Conservation (phyloP, 2,329 filamentous ascomycete genomes). For the Aspergillus cejpii region DNA sequence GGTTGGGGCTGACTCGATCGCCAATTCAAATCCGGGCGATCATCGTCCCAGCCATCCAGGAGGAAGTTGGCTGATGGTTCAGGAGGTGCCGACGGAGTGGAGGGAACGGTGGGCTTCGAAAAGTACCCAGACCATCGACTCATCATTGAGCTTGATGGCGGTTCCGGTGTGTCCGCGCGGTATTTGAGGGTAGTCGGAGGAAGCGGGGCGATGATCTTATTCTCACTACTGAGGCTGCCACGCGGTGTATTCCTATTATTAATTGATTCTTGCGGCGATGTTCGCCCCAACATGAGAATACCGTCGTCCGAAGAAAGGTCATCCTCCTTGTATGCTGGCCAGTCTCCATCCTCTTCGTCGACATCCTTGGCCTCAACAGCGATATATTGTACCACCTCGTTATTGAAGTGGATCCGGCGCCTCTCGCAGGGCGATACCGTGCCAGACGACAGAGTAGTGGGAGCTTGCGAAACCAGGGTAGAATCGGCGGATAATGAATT, state of each 20-base stretch:
- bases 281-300: constrained; percentile 73
- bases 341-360: constrained; percentile 50
- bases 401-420: constrained; percentile 92
- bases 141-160: constrained; percentile 29
- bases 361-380: constrained; percentile 81
- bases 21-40: constrained; percentile 44
- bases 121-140: constrained; percentile 39
- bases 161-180: constrained; percentile 66
- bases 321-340: constrained; percentile 35
- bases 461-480: constrained; percentile 1
- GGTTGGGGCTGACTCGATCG: constrained; percentile 28
- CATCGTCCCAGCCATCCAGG: constrained; percentile 52
- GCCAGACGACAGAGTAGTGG: constrained; percentile 57
- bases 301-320: constrained; percentile 69
- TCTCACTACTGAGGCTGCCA: constrained; percentile 55
- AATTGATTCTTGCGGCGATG: constrained; percentile 48
- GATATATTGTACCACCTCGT: constrained; percentile 92
- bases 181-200: constrained; percentile 85
- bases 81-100: constrained; percentile 63
- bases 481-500: constrained; percentile 22
- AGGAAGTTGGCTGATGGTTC: constrained; percentile 60
- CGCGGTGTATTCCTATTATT: constrained; percentile 48
- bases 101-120: constrained; percentile 41
- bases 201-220: constrained; percentile 80
- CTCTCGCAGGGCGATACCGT: constrained; percentile 57